Evolutionary conservation across 129 eudicot species (phyloP).

Genomic region (Saposhnikovia divaricata): DNA sequence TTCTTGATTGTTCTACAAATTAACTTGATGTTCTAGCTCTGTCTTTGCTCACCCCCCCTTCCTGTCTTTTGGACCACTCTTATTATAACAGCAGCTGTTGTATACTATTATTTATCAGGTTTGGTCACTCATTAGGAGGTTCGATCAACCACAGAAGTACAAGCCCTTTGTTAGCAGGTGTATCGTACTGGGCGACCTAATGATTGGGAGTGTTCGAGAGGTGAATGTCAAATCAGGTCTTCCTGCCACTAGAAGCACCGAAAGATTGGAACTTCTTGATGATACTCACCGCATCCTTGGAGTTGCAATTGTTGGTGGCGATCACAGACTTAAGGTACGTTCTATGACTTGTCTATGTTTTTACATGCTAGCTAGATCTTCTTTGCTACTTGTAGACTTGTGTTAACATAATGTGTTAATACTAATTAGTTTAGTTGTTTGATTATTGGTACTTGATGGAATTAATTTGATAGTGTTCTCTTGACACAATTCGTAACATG

Average conservation of each 20-base stretch:
- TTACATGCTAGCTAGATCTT: no score
- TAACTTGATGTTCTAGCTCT: no score
- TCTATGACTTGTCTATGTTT: neutral
- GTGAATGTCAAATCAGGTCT: slow-evolving; percentile 30
- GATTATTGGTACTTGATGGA: no score
- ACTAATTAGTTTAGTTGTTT: neutral
- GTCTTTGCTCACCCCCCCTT: no score
- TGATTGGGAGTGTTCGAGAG: slow-evolving; percentile 27
- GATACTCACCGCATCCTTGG: slow-evolving; percentile 21
- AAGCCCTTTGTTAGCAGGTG: slow-evolving; percentile 34
- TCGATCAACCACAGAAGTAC: slow-evolving; percentile 25
- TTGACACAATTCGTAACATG: neutral
- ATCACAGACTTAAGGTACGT: slow-evolving; percentile 32
- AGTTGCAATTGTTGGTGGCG: slow-evolving; percentile 28
- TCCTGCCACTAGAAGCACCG: slow-evolving; percentile 32
- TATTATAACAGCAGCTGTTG: neutral
- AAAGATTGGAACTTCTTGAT: slow-evolving; percentile 29
- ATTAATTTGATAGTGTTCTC: neutral
- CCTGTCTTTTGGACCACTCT: no score
- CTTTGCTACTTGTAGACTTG: no score
- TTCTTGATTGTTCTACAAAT: no score
- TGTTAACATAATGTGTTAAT: no score
- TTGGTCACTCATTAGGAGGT: slow-evolving; percentile 26
- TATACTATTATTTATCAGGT: slow-evolving; percentile 11
- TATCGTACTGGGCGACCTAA: slow-evolving; percentile 20